Evolutionary conservation across 179 eudicot species (phyloP).

Genomic region (Actinidia polygama): DNA sequence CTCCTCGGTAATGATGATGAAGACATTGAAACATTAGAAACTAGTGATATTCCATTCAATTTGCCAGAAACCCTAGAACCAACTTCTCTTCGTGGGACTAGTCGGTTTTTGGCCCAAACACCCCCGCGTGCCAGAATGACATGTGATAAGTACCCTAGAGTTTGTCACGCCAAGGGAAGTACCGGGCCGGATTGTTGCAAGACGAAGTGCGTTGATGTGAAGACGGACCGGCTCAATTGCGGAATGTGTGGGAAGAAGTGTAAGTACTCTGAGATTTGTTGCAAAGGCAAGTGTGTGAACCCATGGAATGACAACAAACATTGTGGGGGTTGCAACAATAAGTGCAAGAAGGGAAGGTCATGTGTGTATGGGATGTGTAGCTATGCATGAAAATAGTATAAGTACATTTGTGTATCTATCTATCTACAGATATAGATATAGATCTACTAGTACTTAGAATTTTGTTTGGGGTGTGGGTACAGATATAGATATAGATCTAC

Average conservation of each 20-base stretch:
- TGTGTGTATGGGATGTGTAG: slow-evolving; percentile 51
- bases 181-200: slow-evolving; percentile 43
- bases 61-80: slow-evolving; percentile 10
- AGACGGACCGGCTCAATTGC: slow-evolving; percentile 34
- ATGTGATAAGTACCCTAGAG: slow-evolving; percentile 35
- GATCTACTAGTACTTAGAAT: too few relatives aligned
- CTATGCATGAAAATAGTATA: too few relatives aligned
- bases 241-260: slow-evolving; percentile 49
- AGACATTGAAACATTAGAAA: background rate
- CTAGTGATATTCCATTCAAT: background rate
- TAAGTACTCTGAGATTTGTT: slow-evolving; percentile 41
- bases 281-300: slow-evolving; percentile 42
- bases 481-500: too few relatives aligned
- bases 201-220: slow-evolving; percentile 39
- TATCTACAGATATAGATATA: too few relatives aligned
- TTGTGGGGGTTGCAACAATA: slow-evolving; percentile 43
- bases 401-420: too few relatives aligned
- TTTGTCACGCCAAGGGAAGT: slow-evolving; percentile 34
- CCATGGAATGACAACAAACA: slow-evolving; percentile 20
- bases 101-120: slow-evolving; percentile 28
- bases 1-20: background rate
- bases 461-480: too few relatives aligned
- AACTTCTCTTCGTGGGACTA: slow-evolving; percentile 9
- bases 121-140: slow-evolving; percentile 6
- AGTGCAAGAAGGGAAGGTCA: slow-evolving; percentile 33